Base-by-base conservation (phyloP, 139 green algal genomes). In the Chlamydomonas urium region DNA sequence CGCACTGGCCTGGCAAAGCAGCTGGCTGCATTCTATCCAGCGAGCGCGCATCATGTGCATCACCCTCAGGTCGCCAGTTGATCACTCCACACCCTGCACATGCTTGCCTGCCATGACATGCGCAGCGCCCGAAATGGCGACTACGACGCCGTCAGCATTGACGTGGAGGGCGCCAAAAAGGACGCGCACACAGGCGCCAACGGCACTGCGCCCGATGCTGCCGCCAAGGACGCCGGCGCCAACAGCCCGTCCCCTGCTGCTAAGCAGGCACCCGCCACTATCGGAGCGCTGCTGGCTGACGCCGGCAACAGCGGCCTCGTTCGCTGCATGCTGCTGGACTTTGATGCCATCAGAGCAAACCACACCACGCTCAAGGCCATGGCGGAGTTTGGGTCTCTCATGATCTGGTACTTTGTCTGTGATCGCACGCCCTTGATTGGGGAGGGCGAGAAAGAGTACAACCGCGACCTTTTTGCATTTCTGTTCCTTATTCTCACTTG, bases 401-500 rank as follows among this genome's bases (percentile, higher is more conserved):
- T 62, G 53, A 5, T 62, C 23, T 97, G 88, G 85, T 95, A 93
- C 66, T 97, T 47, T 32, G 2, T 79, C 3, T 62, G 29, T 66
- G 66, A 74, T 38, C 56, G 73, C 38, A 79, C 65, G 2, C 70
- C 61, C 8, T 2, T 90, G 1, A 59, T 96, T 17, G 65, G 68
- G 29, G 61, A 74, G 1, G 72, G 53, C 28, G 72, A 81, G 34
- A 91, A 92, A 63, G 61, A 58, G 5, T 76, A 70, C 59, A 87
- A 70, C 74, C 80, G 90, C 31, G 91, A 96, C 72, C 53, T 95
- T 35, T 91, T 96, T 48, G 32, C 84, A 2, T 95, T 95, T 38
- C 65, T 97, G n/a, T 97, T 96, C 65, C 23, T 92, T n/a, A 73
- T 80, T 29, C 76, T 96, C 2, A 91, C 87, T 0, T 34, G 71